Base-by-base conservation (phyloP, 257 asterid species). In the Penstemon eatonii region DNA sequence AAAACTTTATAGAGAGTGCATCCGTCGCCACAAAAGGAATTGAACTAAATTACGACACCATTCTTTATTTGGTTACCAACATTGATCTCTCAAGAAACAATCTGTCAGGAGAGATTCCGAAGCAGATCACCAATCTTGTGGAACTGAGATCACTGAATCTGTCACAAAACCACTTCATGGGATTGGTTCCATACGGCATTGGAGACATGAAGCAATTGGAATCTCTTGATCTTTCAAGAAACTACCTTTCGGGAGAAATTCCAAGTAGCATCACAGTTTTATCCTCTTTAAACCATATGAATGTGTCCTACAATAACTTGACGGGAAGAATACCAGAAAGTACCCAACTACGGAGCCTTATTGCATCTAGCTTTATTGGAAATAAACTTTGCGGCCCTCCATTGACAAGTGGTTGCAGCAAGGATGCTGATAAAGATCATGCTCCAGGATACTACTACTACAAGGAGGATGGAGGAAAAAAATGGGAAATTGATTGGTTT, bases 21-120 rank as follows among this genome's bases (percentile, higher is more conserved):
- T 9, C 19, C 4, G 55, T 75, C 10, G 44, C 33, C 41, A 75
- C 73, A 7, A 83, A 83, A 64, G 80, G 80, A 41, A 46, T 0
- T 3, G 50, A 12, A 1, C 13, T 44, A 4, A 9, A 43, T 11
- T 77, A 75, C 19, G 66, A 43, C 5, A 55, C 42, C 13, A 67
- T 43, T 63, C 77, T 80, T 15, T 5, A 13, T 3, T 61, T 75
- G 52, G 78, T 83, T 18, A 70, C 66, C 1, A 43, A 11, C 19
- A 36, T 82, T 9, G 75, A 76, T 43, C 73, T 81, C 41, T 81
- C 86, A 0, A 59, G 37, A 4, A 81, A 81, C 19, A 65, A 69
- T 6, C 40, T 82, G 3, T 53, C 56, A n/a, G 82, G 85, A 18
- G 67, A 66, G 3, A 77, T 82, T 41, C 87, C 83, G 8, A 42